A percentile compares a stretch with the other conserved stretches of the same genome.
phyloP scores from a whole-genome alignment of 2,329 filamentous ascomycete species.

The Pseudogymnoascus sp. region DNA sequence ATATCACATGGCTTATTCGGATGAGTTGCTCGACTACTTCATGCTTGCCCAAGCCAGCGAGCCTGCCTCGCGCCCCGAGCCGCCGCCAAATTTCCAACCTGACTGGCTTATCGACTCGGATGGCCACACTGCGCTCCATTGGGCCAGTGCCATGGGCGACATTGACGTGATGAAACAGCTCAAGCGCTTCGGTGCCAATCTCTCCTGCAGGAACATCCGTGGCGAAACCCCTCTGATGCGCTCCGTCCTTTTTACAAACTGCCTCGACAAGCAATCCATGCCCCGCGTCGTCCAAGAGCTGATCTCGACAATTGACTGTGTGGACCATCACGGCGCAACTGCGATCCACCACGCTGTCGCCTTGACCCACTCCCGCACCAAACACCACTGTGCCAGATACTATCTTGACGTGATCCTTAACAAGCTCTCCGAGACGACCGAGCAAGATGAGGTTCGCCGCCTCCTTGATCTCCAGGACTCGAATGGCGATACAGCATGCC shows the following conservation, averaged over 20 bases:
- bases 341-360: constrained; percentile 92
- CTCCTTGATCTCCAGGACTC: constrained; percentile 77
- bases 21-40: constrained; percentile 93
- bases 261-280: constrained; percentile 88
- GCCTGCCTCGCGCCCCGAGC: constrained; percentile 63
- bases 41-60: constrained; percentile 76
- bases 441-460: constrained; percentile 67
- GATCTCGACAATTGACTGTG: constrained; percentile 68
- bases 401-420: constrained; percentile 90
- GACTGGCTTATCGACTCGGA: constrained; percentile 92
- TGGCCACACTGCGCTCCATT: constrained; percentile 87
- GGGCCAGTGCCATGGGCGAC: constrained; percentile 97
- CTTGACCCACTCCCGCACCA: constrained; percentile 74
- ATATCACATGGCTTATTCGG: constrained; percentile 83
- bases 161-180: constrained; percentile 84
- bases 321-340: constrained; percentile 75
- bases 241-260: constrained; percentile 92
- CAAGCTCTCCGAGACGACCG: constrained; percentile 70
- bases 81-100: constrained; percentile 78
- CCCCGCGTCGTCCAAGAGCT: constrained; percentile 76
- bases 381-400: constrained; percentile 82
- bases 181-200: constrained; percentile 68
- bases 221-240: constrained; percentile 92
- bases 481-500: constrained; percentile 79
- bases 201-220: constrained; percentile 60